A percentile compares a stretch with the other conserved stretches of the same genome.
Evolutionary conservation across 306 rosid species (phyloP).

Genomic region (Dryas drummondii): DNA sequence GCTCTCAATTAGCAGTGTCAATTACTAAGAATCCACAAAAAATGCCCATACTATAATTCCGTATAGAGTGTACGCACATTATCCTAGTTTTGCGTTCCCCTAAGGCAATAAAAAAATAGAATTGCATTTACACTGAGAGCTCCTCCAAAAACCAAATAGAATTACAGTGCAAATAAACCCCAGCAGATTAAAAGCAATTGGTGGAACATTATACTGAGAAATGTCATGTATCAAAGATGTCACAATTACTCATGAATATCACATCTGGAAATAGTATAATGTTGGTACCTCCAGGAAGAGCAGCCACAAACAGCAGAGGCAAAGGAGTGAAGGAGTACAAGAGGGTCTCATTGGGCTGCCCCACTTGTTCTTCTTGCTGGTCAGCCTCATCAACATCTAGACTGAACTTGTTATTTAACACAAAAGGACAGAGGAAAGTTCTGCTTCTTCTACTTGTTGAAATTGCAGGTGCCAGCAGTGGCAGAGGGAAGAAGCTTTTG

Average conservation of each 20-base stretch:
- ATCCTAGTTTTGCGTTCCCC: too few relatives aligned
- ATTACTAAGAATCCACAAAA: neutral
- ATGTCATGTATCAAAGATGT: neutral
- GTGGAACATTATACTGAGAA: neutral
- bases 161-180: too few relatives aligned
- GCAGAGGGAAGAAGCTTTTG: conserved; percentile 27
- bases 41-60: neutral
- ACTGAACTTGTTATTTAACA: conserved; percentile 9
- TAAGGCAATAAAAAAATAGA: too few relatives aligned
- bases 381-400: conserved; percentile 3
- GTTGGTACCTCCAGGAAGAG: conserved; percentile 78
- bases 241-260: neutral
- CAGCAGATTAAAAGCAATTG: too few relatives aligned
- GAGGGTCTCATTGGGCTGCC: conserved; percentile 38
- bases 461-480: conserved; percentile 13
- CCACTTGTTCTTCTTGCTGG: conserved; percentile 23
- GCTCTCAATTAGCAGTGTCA: neutral
- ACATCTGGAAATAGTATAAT: neutral
- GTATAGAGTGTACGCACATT: too few relatives aligned
- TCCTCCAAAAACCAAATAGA: too few relatives aligned
- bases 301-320: conserved; percentile 60
- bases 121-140: too few relatives aligned
- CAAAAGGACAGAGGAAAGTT: conserved; percentile 15
- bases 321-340: conserved; percentile 66
- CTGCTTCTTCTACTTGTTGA: conserved; percentile 7